These are phyloP conservation scores for Xylariaceae sp. DNA, from an alignment of 2,329 filamentous ascomycete genomes.

Conservation along the genomic window DNA sequence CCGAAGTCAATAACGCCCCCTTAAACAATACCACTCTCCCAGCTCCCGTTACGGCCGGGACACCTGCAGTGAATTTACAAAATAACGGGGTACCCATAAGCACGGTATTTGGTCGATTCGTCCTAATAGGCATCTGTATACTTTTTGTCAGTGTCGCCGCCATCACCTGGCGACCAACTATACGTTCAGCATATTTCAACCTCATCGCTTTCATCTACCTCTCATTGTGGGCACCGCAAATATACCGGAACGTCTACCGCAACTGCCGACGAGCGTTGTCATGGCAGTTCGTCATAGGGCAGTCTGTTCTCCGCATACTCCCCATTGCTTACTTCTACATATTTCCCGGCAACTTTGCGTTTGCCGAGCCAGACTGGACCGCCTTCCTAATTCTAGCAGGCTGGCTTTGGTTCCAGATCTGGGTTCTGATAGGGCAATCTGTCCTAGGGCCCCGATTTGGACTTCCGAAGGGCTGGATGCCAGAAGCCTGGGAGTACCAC, in stretches of 20 bases:
- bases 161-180: slow-evolving; percentile 52
- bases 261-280: slow-evolving; percentile 88
- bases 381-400: slow-evolving; percentile 60
- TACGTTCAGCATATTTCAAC: slow-evolving; percentile 56
- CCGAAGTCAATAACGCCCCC: slow-evolving; percentile 34
- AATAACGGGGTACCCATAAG: slow-evolving; percentile 42
- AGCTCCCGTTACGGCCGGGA: slow-evolving; percentile 28
- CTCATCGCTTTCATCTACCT: slow-evolving; percentile 68
- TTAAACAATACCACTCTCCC: slow-evolving; percentile 29
- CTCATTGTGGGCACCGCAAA: slow-evolving; percentile 89
- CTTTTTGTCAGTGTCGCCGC: slow-evolving; percentile 57
- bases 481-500: slow-evolving; percentile 91
- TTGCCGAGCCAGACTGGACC: slow-evolving; percentile 61
- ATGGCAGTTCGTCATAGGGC: slow-evolving; percentile 85
- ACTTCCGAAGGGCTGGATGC: slow-evolving; percentile 61
- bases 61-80: slow-evolving; percentile 26
- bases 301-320: slow-evolving; percentile 70
- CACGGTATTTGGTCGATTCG: slow-evolving; percentile 51
- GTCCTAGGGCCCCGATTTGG: slow-evolving; percentile 85
- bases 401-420: slow-evolving; percentile 86
- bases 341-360: slow-evolving; percentile 72
- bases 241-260: slow-evolving; percentile 80
- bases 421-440: slow-evolving; percentile 73
- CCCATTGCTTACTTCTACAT: slow-evolving; percentile 86
- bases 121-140: slow-evolving; percentile 50